Conservation (phyloP, 805 yeast genomes). For the Wickerhamomyces bovis region DNA sequence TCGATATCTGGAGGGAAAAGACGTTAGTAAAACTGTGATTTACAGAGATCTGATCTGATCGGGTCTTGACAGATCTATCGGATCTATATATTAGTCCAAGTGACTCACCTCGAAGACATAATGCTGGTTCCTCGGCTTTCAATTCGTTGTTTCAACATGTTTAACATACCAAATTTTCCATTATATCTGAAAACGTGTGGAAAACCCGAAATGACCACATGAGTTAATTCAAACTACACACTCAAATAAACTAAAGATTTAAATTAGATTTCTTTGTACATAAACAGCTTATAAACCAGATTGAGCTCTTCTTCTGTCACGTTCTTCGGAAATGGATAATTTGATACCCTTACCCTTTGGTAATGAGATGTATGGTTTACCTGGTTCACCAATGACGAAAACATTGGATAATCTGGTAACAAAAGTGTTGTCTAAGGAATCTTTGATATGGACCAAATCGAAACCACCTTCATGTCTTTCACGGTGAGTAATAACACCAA, state of each 20-base stretch:
- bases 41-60: background rate
- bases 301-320: constrained; percentile 96
- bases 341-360: constrained; percentile 99
- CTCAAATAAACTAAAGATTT: background rate
- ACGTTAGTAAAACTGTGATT: constrained; percentile 5
- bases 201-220: background rate
- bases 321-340: constrained; percentile 92
- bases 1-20: constrained; percentile 25
- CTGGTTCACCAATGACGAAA: constrained; percentile 91
- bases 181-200: background rate
- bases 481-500: constrained; percentile 93
- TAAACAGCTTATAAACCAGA: constrained; percentile 15
- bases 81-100: background rate
- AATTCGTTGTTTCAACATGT: background rate
- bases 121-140: background rate
- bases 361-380: constrained; percentile 88
- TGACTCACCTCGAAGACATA: constrained; percentile 21
- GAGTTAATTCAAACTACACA: too few relatives aligned
- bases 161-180: background rate
- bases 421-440: constrained; percentile 88
- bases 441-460: constrained; percentile 96
- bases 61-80: too few relatives aligned
- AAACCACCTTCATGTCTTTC: constrained; percentile 98
- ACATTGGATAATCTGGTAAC: constrained; percentile 93
- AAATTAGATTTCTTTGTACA: background rate